phyloP scores from a whole-genome alignment of 139 green algal genomes.

The Chlorella sorokiniana region DNA sequence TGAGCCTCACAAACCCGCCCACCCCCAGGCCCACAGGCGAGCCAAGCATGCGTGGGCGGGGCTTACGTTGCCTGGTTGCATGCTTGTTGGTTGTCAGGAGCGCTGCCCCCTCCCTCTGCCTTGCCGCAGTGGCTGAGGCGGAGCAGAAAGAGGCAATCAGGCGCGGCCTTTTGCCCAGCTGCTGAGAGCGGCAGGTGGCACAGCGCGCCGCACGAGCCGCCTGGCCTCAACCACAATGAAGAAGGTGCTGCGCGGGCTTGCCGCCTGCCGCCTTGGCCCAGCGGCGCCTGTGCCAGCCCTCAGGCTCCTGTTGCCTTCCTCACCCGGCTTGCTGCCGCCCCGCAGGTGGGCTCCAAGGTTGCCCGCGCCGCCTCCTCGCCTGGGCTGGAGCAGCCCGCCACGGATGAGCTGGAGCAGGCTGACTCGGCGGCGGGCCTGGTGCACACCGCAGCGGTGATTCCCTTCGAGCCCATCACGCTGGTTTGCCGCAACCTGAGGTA shows the following conservation, averaged over 20 bases:
- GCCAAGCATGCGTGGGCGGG: neutral
- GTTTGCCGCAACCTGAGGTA: slow-evolving; percentile 64
- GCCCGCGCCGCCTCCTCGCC: no score
- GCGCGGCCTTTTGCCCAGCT: slow-evolving; percentile 11
- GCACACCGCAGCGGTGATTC: slow-evolving; percentile 46
- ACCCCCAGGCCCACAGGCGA: slow-evolving; percentile 33
- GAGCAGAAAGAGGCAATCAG: slow-evolving; percentile 26
- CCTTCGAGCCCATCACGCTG: slow-evolving; percentile 71
- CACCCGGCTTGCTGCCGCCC: no score
- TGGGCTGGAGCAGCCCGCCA: no score
- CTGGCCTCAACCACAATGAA: neutral
- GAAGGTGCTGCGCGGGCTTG: neutral
- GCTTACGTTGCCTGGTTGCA: neutral
- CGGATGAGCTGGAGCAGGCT: no score
- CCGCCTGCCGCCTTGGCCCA: no score
- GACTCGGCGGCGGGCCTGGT: no score
- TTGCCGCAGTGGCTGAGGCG: slow-evolving; percentile 12
- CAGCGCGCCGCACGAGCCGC: neutral
- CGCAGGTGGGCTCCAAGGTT: no score
- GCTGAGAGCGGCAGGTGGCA: neutral
- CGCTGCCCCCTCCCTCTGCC: neutral
- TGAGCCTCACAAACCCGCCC: slow-evolving; percentile 41
- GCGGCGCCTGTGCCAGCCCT: no score
- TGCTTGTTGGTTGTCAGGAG: no score
- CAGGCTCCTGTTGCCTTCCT: no score